Base-by-base conservation (phyloP, 306 rosid genomes). In the Lagenaria siceraria region DNA sequence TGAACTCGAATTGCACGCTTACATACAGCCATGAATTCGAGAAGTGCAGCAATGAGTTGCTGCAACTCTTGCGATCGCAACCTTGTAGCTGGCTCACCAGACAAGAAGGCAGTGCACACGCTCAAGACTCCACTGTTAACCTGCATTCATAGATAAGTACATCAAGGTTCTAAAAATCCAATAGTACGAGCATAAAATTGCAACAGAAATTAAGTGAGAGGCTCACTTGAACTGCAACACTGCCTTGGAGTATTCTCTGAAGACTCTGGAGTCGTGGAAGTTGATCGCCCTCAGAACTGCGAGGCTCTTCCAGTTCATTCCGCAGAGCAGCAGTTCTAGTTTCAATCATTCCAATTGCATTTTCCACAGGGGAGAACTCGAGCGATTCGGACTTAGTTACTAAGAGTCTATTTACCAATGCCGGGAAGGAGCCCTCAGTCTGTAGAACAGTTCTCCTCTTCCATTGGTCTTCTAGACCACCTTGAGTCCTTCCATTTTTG, bases 331-430 rank as follows among this genome's bases (percentile, higher is more conserved):
- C 98, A 15, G 98, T 95, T 80, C 98, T 82, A 65, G 98, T 95
- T 85, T 95, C 98, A 80, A 95, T 95, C 98, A 95, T 95, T 85
- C 98, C 98, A 71, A 92, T 95, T 59, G 98, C 98, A 86, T 95
- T 95, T 84, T 95, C 98, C 5, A 95, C 97, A 0, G 97, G 98
- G 46, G 98, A 95, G 78, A 95, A 95, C 89, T 95, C 98, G 5
- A 95, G 97, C 13, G 97, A 95, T 82, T 95, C 97, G 0, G 97
- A 95, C 82, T 95, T 95, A 49, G 42, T 90, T 31, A 95, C 97
- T 79, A 85, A 65, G n/a, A 95, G 85, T 91, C 98, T 88, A 83
- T 92, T 95, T 78, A 95, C 97, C 59, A 95, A 89, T 73, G 98
- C 97, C n/a, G 97, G 98, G 83, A 95, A 95, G 69, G 98, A 95